Evolutionary conservation across 2,329 filamentous ascomycete species (phyloP), one percentile per base, ranked within the genome.

Genomic region (Diaporthe citriasiana): DNA sequence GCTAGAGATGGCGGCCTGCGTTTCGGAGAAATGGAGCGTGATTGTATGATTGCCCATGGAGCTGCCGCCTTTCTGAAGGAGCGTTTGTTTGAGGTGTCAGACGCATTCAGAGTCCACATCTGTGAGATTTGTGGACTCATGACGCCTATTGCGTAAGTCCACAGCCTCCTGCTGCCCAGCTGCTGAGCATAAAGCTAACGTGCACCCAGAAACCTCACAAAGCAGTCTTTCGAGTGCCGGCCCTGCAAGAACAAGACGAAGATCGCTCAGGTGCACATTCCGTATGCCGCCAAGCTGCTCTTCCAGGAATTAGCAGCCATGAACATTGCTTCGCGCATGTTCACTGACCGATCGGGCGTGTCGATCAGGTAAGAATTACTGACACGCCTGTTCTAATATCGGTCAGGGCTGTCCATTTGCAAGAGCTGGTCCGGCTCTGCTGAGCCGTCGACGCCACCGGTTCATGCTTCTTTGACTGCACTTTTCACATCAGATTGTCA

Each of bases 1-100:
- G 97, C 97, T 4, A 89, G 97, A 85, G 97, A 99, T 82, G 97
- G 97, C 89, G 97, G 97, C 88, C 90, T 99, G 57, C 96, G 97
- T 82, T 99, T 99, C 91, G 97, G 97, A 92, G 97, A 99, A 89
- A 99, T 99, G 97, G 97, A 99, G 86, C 96, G 97, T 87, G 97
- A 99, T 91, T 99, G 97, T 84, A 99, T 99, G 97, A 99, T 99
- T 87, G 95, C 97, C n/a, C 97, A 99, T 83, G 97, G 97, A 82
- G 97, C 97, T 4, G 96, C 95, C 71, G 93, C 95, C 1, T 99
- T 99, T 90, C 86, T 99, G 81, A 99, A 99, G 87, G 97, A 99
- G 88, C 92, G 97, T 80, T 86, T 99, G 74, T 98, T 99, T 80
- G 96, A 98, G 83, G 97, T 99, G 68, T 98, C 95, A 70, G 97